Conservation (phyloP, 352 stramenopile species). For the Blastocystis sp. region DNA sequence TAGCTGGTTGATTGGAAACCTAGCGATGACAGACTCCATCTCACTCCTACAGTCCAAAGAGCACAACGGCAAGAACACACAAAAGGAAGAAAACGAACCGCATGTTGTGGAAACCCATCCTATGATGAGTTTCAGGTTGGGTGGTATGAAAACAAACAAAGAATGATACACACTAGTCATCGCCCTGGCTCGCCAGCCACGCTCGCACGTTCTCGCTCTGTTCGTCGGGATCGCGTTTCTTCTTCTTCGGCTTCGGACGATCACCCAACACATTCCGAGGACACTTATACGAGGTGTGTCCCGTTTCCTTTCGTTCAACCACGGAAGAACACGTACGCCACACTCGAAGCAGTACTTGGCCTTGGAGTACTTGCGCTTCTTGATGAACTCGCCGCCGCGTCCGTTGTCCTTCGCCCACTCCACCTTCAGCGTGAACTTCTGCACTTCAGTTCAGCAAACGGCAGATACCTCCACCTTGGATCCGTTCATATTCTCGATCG, state of each 20-base stretch:
- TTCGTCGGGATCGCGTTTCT: neutral
- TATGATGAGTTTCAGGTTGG: too few species aligned
- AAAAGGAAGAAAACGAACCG: too few species aligned
- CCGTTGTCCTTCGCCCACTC: constrained; percentile 72
- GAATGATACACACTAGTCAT: constrained; percentile 27
- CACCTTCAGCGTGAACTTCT: constrained; percentile 67
- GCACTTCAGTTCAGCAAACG: constrained; percentile 52
- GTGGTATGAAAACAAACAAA: constrained; percentile 11
- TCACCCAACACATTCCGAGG: constrained; percentile 70
- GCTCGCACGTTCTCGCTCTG: constrained; percentile 41
- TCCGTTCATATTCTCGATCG: constrained; percentile 41
- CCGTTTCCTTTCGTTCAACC: constrained; percentile 60
- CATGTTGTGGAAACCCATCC: too few species aligned
- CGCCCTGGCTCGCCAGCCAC: constrained; percentile 38
- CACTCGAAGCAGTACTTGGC: constrained; percentile 73
- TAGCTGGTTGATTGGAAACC: too few species aligned
- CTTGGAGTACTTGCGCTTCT: constrained; percentile 70
- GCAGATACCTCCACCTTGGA: constrained; percentile 39
- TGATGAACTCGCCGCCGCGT: constrained; percentile 68
- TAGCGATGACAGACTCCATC: too few species aligned
- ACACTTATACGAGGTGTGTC: constrained; percentile 73
- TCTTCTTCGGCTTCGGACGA: constrained; percentile 65
- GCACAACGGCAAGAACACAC: too few species aligned
- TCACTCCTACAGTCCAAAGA: too few species aligned
- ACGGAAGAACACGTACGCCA: constrained; percentile 38